Base-by-base conservation (phyloP, 2,329 filamentous ascomycete genomes). In the Colletotrichum sp. region DNA sequence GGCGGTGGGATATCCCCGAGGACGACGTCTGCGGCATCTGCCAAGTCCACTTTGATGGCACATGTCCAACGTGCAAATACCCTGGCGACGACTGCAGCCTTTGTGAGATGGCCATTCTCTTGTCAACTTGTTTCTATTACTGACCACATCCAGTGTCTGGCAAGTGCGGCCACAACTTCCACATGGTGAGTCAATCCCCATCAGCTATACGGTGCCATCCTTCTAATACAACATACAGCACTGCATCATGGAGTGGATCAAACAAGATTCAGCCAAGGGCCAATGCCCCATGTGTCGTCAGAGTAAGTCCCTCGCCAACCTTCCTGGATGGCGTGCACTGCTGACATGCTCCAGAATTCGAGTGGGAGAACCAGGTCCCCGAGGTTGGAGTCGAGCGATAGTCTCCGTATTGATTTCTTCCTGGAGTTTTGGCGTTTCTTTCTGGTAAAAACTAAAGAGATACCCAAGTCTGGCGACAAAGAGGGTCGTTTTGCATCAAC, bases 1-100 rank as follows among this genome's bases (percentile, higher is more conserved):
- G 97, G 97, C 93, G 95, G 78, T 99, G 97, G 97, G 95, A 98
- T 83, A 95, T 98, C 81, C 96, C 96, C 28, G 96, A 98, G 81
- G 96, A 98, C 86, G 96, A 99, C 83, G 96, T 98, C 77, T 99
- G 97, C 81, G 97, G 97, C 80, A 99, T 99, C 87, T 99, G 97
- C 86, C 96, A 98, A 83, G 96, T 98, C 77, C 95, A 98, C 81
- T 99, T 98, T 83, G 97, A 99, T 84, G 96, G 96, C 75, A 98
- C 97, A 30, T 99, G 97, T 88, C 96, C 97, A 62, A 97, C 96
- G 71, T 99, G 97, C 92, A 98, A 97, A 89, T 98, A 96, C 83
- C 97, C 97, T 16, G 97, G 97, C 73, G 97, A 99, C 81, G 96
- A 98, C 83, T 99, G 97, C 86, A 94, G 94, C 75, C 89, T 99